These are phyloP conservation scores for Anaeromyces robustus DNA, from an alignment of 192 early-diverging fungal genomes.

Conservation along the genomic window DNA sequence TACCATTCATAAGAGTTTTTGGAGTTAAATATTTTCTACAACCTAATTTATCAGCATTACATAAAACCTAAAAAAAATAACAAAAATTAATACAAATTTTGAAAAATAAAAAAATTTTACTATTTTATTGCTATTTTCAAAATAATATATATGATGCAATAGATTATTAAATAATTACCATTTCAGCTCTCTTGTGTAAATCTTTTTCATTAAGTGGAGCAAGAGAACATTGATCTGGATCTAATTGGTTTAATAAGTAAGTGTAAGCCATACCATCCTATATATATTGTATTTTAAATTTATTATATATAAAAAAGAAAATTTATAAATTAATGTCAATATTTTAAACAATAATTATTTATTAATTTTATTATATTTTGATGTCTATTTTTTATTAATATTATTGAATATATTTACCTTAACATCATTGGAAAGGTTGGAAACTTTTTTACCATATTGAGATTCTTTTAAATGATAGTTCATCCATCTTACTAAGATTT, in stretches of 20 bases:
- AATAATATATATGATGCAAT: too few species aligned
- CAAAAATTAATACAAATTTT: too few species aligned
- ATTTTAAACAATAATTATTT: too few species aligned
- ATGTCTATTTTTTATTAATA: neutral
- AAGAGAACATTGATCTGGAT: slow-evolving; percentile 61
- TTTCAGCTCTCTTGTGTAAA: slow-evolving; percentile 68
- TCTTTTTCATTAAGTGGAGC: slow-evolving; percentile 67
- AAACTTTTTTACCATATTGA: slow-evolving; percentile 58
- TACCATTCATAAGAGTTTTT: slow-evolving; percentile 86
- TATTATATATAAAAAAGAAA: too few species aligned
- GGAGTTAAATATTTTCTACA: slow-evolving; percentile 91
- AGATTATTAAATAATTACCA: slow-evolving; percentile 10
- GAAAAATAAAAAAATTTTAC: too few species aligned
- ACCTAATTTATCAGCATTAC: slow-evolving; percentile 80
- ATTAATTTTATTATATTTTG: neutral
- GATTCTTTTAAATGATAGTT: slow-evolving; percentile 14
- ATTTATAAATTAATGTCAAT: too few species aligned
- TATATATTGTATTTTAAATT: too few species aligned
- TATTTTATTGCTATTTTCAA: too few species aligned
- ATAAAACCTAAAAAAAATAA: too few species aligned
- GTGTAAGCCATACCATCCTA: slow-evolving; percentile 90
- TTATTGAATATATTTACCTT: slow-evolving; percentile 18
- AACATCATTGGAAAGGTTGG: slow-evolving; percentile 85
- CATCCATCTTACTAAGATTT: slow-evolving; percentile 14
- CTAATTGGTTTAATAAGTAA: slow-evolving; percentile 80